A percentile compares a stretch with the other conserved stretches of the same genome.
phyloP scores from a whole-genome alignment of 164 flowering plant genomes.

The Magnolia officinalis region DNA sequence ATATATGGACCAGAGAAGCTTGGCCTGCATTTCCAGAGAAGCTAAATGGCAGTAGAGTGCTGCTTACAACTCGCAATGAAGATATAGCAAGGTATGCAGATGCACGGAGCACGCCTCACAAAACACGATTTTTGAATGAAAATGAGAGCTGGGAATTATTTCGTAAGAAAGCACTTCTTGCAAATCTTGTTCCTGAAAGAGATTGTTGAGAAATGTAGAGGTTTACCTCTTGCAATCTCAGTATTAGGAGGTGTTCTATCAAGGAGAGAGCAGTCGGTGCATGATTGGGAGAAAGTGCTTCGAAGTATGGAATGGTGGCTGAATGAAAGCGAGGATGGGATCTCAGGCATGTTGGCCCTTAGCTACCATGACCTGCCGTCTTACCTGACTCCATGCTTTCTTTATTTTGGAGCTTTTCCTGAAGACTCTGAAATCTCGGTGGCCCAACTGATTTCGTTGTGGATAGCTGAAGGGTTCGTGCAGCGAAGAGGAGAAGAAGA shows the following conservation, averaged over 20 bases:
- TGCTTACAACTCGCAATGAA: slow-evolving; percentile 39
- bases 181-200: background rate
- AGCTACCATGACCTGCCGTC: slow-evolving; percentile 1
- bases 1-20: slow-evolving; percentile 38
- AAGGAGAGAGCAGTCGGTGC: background rate
- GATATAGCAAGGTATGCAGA: slow-evolving; percentile 20
- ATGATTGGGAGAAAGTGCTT: slow-evolving; percentile 5
- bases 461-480: slow-evolving; percentile 4
- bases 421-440: background rate
- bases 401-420: background rate
- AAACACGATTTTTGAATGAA: background rate
- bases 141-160: background rate
- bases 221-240: background rate
- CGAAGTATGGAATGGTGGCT: background rate
- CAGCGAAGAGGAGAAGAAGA: background rate
- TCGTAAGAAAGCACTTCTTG: background rate
- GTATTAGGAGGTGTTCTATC: background rate
- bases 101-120: background rate
- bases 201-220: background rate
- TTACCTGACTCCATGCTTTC: background rate
- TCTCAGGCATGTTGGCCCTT: slow-evolving; percentile 3
- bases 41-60: slow-evolving; percentile 30
- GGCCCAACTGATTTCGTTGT: background rate
- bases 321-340: background rate
- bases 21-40: slow-evolving; percentile 47